These are phyloP conservation scores for Dactylorhiza incarnata DNA, from an alignment of 106 monocot genomes.

Conservation along the genomic window DNA sequence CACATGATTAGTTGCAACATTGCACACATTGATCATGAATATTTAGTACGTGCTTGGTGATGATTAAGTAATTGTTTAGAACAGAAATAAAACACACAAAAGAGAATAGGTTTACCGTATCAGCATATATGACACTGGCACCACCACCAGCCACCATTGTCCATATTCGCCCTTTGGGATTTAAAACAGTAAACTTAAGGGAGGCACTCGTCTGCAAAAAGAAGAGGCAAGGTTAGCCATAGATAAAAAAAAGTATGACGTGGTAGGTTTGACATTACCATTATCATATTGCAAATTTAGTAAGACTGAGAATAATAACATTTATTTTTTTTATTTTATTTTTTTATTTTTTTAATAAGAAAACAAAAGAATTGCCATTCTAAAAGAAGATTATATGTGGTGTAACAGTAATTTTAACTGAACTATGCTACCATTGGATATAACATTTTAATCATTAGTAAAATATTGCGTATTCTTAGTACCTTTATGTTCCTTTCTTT, in stretches of 20 bases:
- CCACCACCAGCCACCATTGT: slow-evolving; percentile 80
- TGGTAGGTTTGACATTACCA: background rate
- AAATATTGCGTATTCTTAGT: no score
- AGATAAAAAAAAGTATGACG: background rate
- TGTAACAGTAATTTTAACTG: background rate
- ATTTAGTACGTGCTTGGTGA: background rate
- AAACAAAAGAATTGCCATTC: background rate
- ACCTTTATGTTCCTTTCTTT: no score
- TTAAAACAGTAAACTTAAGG: slow-evolving; percentile 57
- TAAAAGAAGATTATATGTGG: background rate
- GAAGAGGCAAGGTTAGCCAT: background rate
- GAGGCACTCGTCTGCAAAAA: slow-evolving; percentile 55
- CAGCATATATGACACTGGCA: slow-evolving; percentile 75
- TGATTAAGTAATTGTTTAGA: background rate
- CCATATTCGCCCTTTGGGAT: slow-evolving; percentile 68
- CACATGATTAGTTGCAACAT: background rate
- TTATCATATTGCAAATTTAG: background rate
- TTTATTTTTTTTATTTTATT: no score
- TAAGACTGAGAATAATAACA: background rate
- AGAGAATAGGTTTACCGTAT: slow-evolving; percentile 37
- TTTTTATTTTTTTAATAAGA: background rate
- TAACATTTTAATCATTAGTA: no score
- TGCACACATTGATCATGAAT: background rate
- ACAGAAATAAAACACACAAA: background rate
- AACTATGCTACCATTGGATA: no score